Percentiles rank a stretch among this genome's conserved stretches.
phyloP scores from a whole-genome alignment of 2,329 filamentous ascomycete genomes.

The Thielaviopsis euricoi region DNA sequence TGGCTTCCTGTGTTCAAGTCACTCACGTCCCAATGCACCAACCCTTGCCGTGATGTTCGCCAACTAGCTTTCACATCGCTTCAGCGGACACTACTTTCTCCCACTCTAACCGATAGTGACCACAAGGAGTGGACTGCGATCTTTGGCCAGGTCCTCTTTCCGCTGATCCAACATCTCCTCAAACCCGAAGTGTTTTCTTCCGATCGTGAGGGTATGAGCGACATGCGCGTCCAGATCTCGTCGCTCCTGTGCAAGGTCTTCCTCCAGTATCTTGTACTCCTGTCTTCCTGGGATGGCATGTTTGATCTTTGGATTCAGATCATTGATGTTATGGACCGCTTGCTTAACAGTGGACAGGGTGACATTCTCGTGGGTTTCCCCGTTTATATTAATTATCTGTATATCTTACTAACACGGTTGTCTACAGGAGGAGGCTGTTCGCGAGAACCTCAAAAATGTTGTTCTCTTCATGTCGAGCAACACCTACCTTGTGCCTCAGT shows the following conservation, averaged over 20 bases:
- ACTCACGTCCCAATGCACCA: conserved; percentile 77
- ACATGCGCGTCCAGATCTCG: conserved; percentile 81
- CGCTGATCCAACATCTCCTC: conserved; percentile 68
- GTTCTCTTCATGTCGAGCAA: conserved; percentile 87
- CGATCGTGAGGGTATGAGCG: conserved; percentile 84
- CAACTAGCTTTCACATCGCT: conserved; percentile 75
- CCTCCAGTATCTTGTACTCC: conserved; percentile 73
- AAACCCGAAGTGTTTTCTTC: conserved; percentile 91
- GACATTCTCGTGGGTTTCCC: conserved; percentile 57
- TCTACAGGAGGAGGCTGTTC: conserved; percentile 73
- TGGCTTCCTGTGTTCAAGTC: conserved; percentile 92
- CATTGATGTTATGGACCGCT: conserved; percentile 81
- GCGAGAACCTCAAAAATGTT: conserved; percentile 91
- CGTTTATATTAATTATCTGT: background rate
- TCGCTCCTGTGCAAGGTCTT: conserved; percentile 92
- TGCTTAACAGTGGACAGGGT: conserved; percentile 90
- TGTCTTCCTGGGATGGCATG: conserved; percentile 78
- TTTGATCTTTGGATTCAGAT: conserved; percentile 84
- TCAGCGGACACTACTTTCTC: conserved; percentile 71
- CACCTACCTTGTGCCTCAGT: conserved; percentile 62
- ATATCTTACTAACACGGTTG: background rate
- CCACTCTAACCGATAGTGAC: conserved; percentile 65
- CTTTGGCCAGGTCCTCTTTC: conserved; percentile 86
- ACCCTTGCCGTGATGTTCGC: conserved; percentile 83
- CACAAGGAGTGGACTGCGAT: conserved; percentile 91